These are phyloP conservation scores for Piper longum DNA, from an alignment of 164 flowering plant genomes.

Conservation along the genomic window DNA sequence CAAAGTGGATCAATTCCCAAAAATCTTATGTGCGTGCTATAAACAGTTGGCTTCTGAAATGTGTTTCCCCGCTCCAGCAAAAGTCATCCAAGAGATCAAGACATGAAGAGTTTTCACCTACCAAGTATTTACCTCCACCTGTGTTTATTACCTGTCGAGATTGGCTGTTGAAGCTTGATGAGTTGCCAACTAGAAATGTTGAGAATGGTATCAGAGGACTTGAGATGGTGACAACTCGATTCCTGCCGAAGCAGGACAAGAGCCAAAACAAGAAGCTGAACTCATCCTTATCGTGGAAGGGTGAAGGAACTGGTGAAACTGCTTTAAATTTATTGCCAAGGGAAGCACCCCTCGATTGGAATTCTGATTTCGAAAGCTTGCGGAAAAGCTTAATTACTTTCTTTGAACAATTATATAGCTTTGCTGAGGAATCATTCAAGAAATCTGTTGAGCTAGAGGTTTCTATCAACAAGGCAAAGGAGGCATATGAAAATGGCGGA, in stretches of 20 bases:
- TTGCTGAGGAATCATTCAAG: slow-evolving; percentile 42
- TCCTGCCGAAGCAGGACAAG: slow-evolving; percentile 67
- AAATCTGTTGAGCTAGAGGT: slow-evolving; percentile 42
- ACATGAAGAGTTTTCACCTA: slow-evolving; percentile 17
- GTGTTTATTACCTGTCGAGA: slow-evolving; percentile 54
- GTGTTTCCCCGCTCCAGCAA: slow-evolving; percentile 28
- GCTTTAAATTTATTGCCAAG: slow-evolving; percentile 15
- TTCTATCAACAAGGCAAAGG: slow-evolving; percentile 34
- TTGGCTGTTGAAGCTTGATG: slow-evolving; percentile 50
- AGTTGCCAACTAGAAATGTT: slow-evolving; percentile 34
- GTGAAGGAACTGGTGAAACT: slow-evolving; percentile 12
- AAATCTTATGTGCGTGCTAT: slow-evolving; percentile 54
- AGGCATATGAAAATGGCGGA: slow-evolving; percentile 1
- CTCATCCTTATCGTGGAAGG: slow-evolving; percentile 15
- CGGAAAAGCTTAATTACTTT: slow-evolving; percentile 39
- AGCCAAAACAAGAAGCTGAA: slow-evolving; percentile 26
- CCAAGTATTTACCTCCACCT: slow-evolving; percentile 50
- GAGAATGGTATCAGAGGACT: slow-evolving; percentile 46
- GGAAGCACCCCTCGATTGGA: slow-evolving; percentile 34
- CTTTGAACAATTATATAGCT: slow-evolving; percentile 35
- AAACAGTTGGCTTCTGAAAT: slow-evolving; percentile 66
- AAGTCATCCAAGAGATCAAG: slow-evolving; percentile 27
- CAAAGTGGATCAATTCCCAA: slow-evolving; percentile 63
- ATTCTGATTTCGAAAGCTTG: slow-evolving; percentile 40
- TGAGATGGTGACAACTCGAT: slow-evolving; percentile 32